Evolutionary conservation across 108 stramenopile genomes (phyloP).

Genomic region (Mediolabrus comicus): DNA sequence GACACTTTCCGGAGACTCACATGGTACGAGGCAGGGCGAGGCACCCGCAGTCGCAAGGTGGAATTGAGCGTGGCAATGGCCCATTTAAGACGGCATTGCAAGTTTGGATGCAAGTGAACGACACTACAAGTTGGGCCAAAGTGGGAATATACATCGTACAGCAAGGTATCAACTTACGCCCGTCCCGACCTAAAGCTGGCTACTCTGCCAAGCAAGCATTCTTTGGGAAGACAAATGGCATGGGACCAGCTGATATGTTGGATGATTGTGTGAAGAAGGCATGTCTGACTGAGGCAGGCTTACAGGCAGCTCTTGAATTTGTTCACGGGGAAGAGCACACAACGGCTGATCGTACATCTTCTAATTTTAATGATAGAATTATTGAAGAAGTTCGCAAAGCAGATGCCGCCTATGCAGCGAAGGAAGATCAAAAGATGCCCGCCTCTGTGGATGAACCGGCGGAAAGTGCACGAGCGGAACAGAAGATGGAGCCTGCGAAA

Average conservation of each 20-base stretch:
- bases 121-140: not conserved
- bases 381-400: no score
- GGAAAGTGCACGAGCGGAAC: no score
- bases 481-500: no score
- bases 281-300: not conserved
- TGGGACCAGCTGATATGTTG: not conserved
- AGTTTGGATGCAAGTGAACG: constrained; percentile 2
- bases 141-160: constrained; percentile 1
- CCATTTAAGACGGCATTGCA: constrained; percentile 11
- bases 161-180: not conserved
- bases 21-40: constrained; percentile 1
- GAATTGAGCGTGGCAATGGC: constrained; percentile 6
- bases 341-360: no score
- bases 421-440: no score
- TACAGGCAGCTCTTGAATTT: not conserved
- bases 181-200: not conserved
- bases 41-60: constrained; percentile 9
- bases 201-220: not conserved
- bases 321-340: not conserved
- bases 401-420: no score
- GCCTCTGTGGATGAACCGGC: no score
- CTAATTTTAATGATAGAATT: no score
- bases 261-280: not conserved
- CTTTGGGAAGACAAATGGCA: constrained; percentile 2
- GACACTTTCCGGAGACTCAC: constrained; percentile 2